Base-by-base conservation (phyloP, 768 basidiomycete species). In the Xanthoconium purpureum region DNA sequence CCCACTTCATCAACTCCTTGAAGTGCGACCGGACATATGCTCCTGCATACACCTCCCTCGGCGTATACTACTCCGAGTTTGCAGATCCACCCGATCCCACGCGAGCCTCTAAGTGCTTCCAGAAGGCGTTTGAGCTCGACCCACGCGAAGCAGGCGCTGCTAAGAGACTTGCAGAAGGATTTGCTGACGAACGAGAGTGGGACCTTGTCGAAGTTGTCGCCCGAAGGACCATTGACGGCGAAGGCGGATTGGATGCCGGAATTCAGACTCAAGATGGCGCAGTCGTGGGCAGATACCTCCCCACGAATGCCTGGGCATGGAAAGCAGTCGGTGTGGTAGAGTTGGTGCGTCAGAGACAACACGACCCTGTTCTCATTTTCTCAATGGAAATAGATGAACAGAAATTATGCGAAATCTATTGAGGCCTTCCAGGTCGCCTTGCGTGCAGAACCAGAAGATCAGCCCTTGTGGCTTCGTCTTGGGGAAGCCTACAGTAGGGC, bases 81-180 rank as follows among this genome's bases (percentile, higher is more conserved):
- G 75, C 81, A 5, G 73, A 76, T 12, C 92, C 93, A 0, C 83
- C 87, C 0, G 95, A 98, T 71, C 85, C 84, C 24, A 82, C 83
- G 7, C 84, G 95, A 37, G 90, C 96, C 0, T 88, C 91, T 4
- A 95, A 94, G 68, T 98, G 96, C 69, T 98, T 96, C 72, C 94
- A 98, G 65, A 98, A 96, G 66, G 97, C 96, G 0, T 98, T 99
- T 64, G 97, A 98, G 70, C 83, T 98, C 6, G 96, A 98, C 73
- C 82, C 94, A 3, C 81, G 89, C 15, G 92, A 99, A 72, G 84
- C 80, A 12, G 84, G 88, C 20, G 94, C 97, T 2, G 97, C 96
- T 0, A 79, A 81, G 50, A 79, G 85, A 54, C 79, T 99, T 5
- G 94, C 93, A 0, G 84, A 88, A 62, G 88, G 91, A 3, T 98